Base-by-base conservation (phyloP, 192 early-diverging fungal species). In the Kappamyces sp. region DNA sequence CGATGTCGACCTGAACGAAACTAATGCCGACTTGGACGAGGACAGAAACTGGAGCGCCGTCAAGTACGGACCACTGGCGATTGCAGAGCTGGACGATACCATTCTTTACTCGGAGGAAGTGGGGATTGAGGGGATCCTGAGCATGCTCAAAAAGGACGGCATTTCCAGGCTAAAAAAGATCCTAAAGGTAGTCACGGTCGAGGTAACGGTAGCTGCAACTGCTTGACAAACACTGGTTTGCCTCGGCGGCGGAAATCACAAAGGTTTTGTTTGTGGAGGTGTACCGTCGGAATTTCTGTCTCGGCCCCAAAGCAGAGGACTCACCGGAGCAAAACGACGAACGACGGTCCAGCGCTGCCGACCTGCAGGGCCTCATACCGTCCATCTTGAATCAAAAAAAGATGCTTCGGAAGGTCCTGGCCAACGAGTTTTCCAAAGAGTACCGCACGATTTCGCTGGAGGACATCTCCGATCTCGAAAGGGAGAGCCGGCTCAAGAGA, bases 31-130 rank as follows among this genome's bases (percentile, higher is more conserved):
- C 38, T 64, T 62, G n/a, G 29, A 9, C 34, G 55, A 32, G 5
- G 14, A 36, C 8, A 45, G 14, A 14, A 45, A 58, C 35, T 3
- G 8, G 7, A 61, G 7, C 30, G 36, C 32, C 11, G 43, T 37
- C 61, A 67, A 53, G 9, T 71, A 66, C 48, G 73, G 73, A 0
- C 68, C 70, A 2, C 59, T 80, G 4, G 78, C 78, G 4, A 68
- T 77, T 41, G 49, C 60, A 2, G 78, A 80, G 57, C 49, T 80
- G 39, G 78, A 80, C 51, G 74, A 76, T 29, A 30, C 60, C 4
- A 36, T 47, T 4, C 41, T 51, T 9, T 15, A 52, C 9, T 73
- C 71, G 64, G 73, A 75, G 48, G 58, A 71, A 40, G 57, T 59
- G 12, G 64, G 46, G 7, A 30, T 79, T n/a, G 42, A 55, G 3